These are phyloP conservation scores for Cadophora luteo-olivacea DNA, from an alignment of 2,329 filamentous ascomycete species.

Conservation along the genomic window DNA sequence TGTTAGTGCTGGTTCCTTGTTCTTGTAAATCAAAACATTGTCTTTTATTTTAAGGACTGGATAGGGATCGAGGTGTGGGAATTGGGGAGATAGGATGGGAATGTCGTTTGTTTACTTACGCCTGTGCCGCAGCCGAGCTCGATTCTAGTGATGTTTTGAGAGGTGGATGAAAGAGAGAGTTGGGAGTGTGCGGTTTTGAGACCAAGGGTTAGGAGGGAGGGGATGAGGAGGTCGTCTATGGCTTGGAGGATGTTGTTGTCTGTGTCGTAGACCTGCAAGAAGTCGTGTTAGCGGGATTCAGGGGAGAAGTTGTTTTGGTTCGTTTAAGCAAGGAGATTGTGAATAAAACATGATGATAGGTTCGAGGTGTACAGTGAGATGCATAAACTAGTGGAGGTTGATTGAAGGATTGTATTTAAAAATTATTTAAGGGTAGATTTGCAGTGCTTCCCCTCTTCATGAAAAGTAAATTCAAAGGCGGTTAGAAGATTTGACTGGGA, in stretches of 20 bases:
- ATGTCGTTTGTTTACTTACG: background rate
- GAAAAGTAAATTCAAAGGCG: no score
- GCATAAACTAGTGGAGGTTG: no score
- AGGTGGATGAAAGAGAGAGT: background rate
- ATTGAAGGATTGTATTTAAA: no score
- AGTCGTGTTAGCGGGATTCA: background rate
- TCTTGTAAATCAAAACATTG: no score
- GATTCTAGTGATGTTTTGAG: constrained; percentile 41
- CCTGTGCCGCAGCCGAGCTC: background rate
- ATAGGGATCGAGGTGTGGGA: no score
- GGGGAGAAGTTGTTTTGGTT: background rate
- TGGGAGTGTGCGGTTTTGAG: constrained; percentile 23
- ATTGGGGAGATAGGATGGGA: background rate
- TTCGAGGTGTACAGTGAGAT: no score
- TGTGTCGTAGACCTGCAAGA: constrained; percentile 60
- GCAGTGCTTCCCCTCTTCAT: no score
- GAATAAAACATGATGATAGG: no score
- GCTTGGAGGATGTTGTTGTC: constrained; percentile 72
- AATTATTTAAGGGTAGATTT: no score
- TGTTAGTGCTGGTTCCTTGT: no score
- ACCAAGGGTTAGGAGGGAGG: constrained; percentile 56
- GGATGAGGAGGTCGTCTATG: constrained; percentile 64
- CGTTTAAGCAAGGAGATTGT: no score
- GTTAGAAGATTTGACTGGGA: background rate
- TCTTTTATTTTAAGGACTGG: no score